phyloP scores from a whole-genome alignment of 768 basidiomycete genomes.

The Suillus subalutaceus region DNA sequence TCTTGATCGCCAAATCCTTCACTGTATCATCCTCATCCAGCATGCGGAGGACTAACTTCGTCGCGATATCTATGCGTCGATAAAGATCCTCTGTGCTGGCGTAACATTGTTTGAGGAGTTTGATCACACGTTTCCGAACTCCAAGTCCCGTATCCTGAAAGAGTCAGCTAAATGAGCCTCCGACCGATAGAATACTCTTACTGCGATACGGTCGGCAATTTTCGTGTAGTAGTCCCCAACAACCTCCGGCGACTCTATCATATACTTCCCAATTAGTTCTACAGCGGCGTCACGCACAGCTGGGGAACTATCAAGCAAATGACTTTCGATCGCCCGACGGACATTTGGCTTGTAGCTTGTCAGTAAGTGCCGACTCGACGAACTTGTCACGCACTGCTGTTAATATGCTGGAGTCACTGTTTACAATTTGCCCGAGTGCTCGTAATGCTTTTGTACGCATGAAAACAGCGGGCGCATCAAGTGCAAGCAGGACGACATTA shows the following conservation, averaged over 20 bases:
- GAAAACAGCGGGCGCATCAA: conserved; percentile 87
- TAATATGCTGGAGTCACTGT: conserved; percentile 84
- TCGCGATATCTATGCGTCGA: conserved; percentile 78
- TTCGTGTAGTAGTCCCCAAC: conserved; percentile 86
- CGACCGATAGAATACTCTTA: conserved; percentile 40
- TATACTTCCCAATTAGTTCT: conserved; percentile 96
- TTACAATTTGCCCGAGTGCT: conserved; percentile 87
- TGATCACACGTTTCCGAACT: conserved; percentile 95
- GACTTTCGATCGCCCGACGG: conserved; percentile 83
- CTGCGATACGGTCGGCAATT: conserved; percentile 89
- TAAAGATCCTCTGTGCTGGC: conserved; percentile 56
- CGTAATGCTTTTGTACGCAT: conserved; percentile 94
- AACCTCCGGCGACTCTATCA: conserved; percentile 87
- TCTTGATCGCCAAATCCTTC: conserved; percentile 89
- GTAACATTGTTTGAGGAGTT: conserved; percentile 86
- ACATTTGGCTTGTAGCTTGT: conserved; percentile 62
- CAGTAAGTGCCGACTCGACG: background rate
- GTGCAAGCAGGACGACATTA: conserved; percentile 71
- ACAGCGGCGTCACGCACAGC: conserved; percentile 97
- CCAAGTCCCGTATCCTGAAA: conserved; percentile 88
- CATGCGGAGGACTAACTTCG: conserved; percentile 80
- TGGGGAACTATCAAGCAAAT: conserved; percentile 89
- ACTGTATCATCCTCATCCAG: conserved; percentile 94
- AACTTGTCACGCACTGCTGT: conserved; percentile 54
- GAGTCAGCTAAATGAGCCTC: conserved; percentile 6